Base-by-base conservation (phyloP, 306 rosid species). In the Senna tora region DNA sequence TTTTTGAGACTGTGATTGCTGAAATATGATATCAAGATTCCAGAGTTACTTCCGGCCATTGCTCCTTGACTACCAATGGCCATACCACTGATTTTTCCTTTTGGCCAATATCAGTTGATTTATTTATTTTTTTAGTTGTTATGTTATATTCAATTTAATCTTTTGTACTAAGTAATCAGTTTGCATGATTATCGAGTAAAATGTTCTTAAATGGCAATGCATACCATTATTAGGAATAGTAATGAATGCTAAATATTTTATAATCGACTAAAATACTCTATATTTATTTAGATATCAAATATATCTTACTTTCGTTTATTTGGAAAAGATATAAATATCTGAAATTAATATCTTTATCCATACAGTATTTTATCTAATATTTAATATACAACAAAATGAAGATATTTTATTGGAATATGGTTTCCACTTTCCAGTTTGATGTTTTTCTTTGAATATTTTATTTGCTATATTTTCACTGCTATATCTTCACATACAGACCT, bases 1-100 rank as follows among this genome's bases (percentile, higher is more conserved):
- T 50, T 77, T 77, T 69, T 49, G 47, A 73, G 73, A 75, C 63
- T 73, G 52, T 22, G 81, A 45, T 64, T 80, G 21, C 54, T 59
- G 53, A 65, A 45, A 58, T 57, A 32, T 58, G 33, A 22, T 43
- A 62, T n/a, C n/a, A n/a, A n/a, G n/a, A n/a, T n/a, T n/a, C n/a
- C n/a, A n/a, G n/a, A 71, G 85, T 69, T 74, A 38, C 9, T 22
- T 62, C 36, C 13, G 45, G 56, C 65, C 28, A 56, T 65, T 46
- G 64, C 67, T 75, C 49, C 54, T 17, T 59, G 56, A 15, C 41
- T 58, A 41, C 65, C 65, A 32, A 28, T 46, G 62, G 17, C 36
- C 30, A 1, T 20, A 45, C 51, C 25, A 11, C 32, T 50, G 34
- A 20, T 14, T 42, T 15, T 15, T 36, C 4, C 8, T 50, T 42